Conservation (phyloP, 257 asterid species). For the Lycium barbarum region DNA sequence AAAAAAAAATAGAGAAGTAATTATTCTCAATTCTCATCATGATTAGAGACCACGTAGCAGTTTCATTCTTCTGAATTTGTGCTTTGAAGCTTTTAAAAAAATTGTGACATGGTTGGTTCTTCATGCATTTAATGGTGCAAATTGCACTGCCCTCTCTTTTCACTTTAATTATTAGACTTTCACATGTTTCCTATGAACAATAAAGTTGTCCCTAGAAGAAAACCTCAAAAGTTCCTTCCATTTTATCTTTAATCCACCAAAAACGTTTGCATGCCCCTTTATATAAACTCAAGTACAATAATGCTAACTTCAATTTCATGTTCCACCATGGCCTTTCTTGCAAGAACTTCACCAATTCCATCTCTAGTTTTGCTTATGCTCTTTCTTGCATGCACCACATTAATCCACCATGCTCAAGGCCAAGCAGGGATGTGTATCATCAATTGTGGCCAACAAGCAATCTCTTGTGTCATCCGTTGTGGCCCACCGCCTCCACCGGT, state of each 20-base stretch:
- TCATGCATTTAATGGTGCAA: too few species aligned
- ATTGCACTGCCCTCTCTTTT: not conserved
- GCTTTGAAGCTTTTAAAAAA: too few species aligned
- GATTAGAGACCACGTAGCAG: too few species aligned
- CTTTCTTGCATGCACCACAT: not conserved
- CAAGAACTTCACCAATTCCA: not conserved
- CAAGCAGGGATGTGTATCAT: slow-evolving; percentile 13
- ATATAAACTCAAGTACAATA: not conserved
- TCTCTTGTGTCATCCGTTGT: not conserved
- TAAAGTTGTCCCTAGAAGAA: not conserved
- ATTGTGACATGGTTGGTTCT: too few species aligned
- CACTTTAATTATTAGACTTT: not conserved
- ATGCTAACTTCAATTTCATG: not conserved
- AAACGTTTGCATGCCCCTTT: not conserved
- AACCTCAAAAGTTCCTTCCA: not conserved
- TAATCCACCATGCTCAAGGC: not conserved
- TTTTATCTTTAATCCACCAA: not conserved
- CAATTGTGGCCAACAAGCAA: slow-evolving; percentile 26
- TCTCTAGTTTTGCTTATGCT: not conserved
- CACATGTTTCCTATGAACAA: slow-evolving; percentile 27
- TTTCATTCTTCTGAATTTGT: too few species aligned
- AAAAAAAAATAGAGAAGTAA: too few species aligned
- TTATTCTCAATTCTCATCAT: too few species aligned
- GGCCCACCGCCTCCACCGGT: not conserved
- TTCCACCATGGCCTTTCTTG: not conserved